Percentiles rank a stretch among this genome's conserved stretches.
phyloP scores from a whole-genome alignment of 129 eudicot genomes.

The Tagetes erecta region DNA sequence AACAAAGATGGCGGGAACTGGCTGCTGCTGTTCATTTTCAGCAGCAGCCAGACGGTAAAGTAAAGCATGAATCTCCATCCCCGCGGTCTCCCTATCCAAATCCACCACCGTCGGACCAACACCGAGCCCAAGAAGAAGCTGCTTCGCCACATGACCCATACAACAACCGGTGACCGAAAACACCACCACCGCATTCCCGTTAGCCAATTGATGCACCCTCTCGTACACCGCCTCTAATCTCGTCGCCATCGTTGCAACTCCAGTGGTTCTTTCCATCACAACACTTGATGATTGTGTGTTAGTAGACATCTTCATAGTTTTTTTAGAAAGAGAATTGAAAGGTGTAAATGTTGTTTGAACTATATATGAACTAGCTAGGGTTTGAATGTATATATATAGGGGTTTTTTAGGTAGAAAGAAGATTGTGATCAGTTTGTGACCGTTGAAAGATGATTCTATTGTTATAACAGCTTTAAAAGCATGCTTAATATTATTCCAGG shows the following conservation, averaged over 20 bases:
- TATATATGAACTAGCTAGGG: neutral
- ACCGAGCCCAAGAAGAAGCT: slow-evolving; percentile 76
- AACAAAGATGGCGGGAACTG: slow-evolving; percentile 74
- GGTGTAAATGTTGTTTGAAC: neutral
- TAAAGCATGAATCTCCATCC: slow-evolving; percentile 54
- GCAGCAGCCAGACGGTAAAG: slow-evolving; percentile 51
- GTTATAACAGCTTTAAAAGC: slow-evolving; percentile 39
- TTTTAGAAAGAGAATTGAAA: neutral
- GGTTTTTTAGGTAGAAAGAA: slow-evolving; percentile 18
- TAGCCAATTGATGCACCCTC: slow-evolving; percentile 51
- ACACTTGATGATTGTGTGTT: slow-evolving; percentile 40
- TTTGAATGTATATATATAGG: slow-evolving; percentile 32
- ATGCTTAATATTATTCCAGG: slow-evolving; percentile 28
- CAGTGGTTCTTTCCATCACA: slow-evolving; percentile 28
- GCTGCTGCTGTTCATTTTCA: slow-evolving; percentile 37
- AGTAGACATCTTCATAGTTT: slow-evolving; percentile 44
- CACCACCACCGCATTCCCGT: slow-evolving; percentile 81
- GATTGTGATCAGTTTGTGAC: slow-evolving; percentile 12
- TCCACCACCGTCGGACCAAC: slow-evolving; percentile 77
- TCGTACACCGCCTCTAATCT: slow-evolving; percentile 50
- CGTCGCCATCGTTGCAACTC: slow-evolving; percentile 12
- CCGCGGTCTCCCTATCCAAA: slow-evolving; percentile 53
- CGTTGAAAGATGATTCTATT: slow-evolving; percentile 33
- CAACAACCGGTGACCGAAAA: slow-evolving; percentile 74
- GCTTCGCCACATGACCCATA: slow-evolving; percentile 94